phyloP scores from a whole-genome alignment of 2,329 filamentous ascomycete species.

The Exophiala sp. region DNA sequence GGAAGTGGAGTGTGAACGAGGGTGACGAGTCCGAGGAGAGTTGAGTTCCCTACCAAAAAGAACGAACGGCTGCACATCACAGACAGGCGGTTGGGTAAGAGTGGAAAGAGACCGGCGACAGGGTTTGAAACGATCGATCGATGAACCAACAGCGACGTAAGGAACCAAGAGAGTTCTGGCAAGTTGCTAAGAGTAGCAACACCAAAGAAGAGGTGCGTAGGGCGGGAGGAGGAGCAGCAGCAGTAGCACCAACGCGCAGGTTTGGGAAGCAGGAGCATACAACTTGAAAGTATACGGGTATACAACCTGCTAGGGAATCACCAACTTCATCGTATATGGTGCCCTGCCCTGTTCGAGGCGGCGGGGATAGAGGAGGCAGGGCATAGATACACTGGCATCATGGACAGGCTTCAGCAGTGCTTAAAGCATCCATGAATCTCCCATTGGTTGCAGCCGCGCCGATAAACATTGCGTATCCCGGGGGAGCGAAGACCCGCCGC shows the following conservation, averaged over 20 bases:
- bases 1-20: neutral
- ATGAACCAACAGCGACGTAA: neutral
- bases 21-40: neutral
- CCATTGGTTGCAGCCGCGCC: neutral
- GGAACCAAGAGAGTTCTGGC: neutral
- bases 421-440: too few relatives aligned
- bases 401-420: too few relatives aligned
- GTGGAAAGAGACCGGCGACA: neutral
- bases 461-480: slow-evolving; percentile 1
- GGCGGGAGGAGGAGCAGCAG: neutral
- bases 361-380: too few relatives aligned
- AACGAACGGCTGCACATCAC: slow-evolving; percentile 1
- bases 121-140: neutral
- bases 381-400: neutral
- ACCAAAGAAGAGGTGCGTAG: neutral
- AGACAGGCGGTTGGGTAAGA: neutral
- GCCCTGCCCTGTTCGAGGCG: too few relatives aligned
- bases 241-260: too few relatives aligned
- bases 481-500: neutral
- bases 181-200: slow-evolving; percentile 2
- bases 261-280: too few relatives aligned
- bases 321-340: too few relatives aligned
- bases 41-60: neutral
- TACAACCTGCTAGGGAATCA: too few relatives aligned
- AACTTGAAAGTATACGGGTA: too few relatives aligned